These are phyloP conservation scores for Pascua guehoae DNA, from an alignment of 1,284 basidiomycete genomes.

Conservation along the genomic window DNA sequence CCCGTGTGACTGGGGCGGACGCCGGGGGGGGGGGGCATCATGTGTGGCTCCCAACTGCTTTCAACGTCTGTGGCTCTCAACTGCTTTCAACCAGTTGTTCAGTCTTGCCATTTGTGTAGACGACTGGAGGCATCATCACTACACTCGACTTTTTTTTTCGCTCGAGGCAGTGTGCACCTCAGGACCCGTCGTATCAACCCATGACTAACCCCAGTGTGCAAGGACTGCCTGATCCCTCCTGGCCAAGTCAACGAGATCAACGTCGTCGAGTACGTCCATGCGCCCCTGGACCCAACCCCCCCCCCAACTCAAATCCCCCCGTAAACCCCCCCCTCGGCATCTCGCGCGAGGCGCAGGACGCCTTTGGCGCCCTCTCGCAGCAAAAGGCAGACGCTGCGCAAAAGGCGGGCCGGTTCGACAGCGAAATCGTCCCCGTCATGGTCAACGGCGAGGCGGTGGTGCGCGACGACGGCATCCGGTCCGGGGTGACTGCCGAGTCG, in stretches of 20 bases:
- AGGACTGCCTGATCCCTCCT: constrained; percentile 88
- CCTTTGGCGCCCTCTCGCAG: constrained; percentile 74
- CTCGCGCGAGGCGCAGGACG: constrained; percentile 71
- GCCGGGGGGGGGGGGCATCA: too few species aligned
- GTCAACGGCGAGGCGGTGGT: constrained; percentile 63
- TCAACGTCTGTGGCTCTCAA: too few species aligned
- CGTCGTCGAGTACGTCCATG: constrained; percentile 62
- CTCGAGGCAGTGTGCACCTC: too few species aligned
- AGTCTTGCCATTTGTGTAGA: too few species aligned
- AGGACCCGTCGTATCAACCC: too few species aligned
- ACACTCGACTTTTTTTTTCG: too few species aligned
- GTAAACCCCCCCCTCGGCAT: constrained; percentile 49
- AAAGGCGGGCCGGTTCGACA: constrained; percentile 76
- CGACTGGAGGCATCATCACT: too few species aligned
- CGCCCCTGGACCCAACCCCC: too few species aligned
- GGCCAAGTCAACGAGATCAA: constrained; percentile 90
- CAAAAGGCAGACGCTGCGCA: constrained; percentile 76
- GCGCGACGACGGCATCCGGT: constrained; percentile 78
- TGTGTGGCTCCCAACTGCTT: too few species aligned
- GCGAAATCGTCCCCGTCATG: constrained; percentile 76
- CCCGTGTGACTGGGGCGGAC: too few species aligned
- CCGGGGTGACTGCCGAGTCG: constrained; percentile 77
- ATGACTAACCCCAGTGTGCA: constrained; percentile 64
- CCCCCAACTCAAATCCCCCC: not conserved
- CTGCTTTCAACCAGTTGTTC: too few species aligned